Conservation (phyloP, 768 basidiomycete genomes). For the Tylopilus intermedius region DNA sequence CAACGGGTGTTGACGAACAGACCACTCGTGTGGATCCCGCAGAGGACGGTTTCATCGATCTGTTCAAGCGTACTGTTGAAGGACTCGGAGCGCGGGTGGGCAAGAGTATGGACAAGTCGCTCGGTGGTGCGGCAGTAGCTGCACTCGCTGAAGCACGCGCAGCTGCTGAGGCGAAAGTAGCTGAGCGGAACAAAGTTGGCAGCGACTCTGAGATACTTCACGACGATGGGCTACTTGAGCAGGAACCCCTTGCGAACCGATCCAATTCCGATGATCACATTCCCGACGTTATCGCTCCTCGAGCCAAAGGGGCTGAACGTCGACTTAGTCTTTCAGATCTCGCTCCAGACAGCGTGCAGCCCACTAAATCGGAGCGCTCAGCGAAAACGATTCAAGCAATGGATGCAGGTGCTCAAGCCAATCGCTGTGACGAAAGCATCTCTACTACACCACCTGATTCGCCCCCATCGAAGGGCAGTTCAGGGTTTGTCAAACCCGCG, state of each 20-base stretch:
- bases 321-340: conserved; percentile 61
- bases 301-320: conserved; percentile 19
- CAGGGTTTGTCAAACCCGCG: conserved; percentile 31
- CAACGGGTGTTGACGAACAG: conserved; percentile 20
- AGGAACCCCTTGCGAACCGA: conserved; percentile 1
- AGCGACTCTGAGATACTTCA: conserved; percentile 30
- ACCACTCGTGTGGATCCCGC: conserved; percentile 7
- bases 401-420: conserved; percentile 2
- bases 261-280: conserved; percentile 1
- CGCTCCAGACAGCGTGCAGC: conserved; percentile 35
- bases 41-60: conserved; percentile 51
- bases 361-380: conserved; percentile 14
- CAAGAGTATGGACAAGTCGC: conserved; percentile 58
- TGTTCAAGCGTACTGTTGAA: conserved; percentile 69
- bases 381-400: conserved; percentile 14
- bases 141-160: conserved; percentile 64
- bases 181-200: conserved; percentile 54
- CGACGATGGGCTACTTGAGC: conserved; percentile 8
- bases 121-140: conserved; percentile 46
- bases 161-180: conserved; percentile 65
- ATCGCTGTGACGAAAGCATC: conserved; percentile 32
- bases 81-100: conserved; percentile 54
- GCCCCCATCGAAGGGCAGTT: conserved; percentile 34
- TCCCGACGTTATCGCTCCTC: neutral
- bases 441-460: conserved; percentile 59